A percentile compares a stretch with the other conserved stretches of the same genome.
These are phyloP conservation scores for Venustampulla echinocandica DNA, from an alignment of 495 filamentous ascomycete genomes.

Conservation along the genomic window DNA sequence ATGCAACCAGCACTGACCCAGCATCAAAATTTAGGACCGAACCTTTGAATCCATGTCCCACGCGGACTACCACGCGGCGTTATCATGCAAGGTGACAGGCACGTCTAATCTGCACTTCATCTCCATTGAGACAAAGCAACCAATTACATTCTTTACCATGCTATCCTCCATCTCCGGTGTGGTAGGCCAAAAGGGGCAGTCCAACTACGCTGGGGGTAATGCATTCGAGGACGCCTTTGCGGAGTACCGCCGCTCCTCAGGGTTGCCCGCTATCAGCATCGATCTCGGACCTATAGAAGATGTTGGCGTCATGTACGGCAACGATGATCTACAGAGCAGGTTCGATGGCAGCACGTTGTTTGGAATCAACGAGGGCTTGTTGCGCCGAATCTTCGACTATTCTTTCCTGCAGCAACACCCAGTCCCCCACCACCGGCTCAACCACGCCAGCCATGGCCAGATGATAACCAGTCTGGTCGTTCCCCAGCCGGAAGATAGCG, in stretches of 20 bases:
- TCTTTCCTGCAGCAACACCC: constrained; percentile 13
- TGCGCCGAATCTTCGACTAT: constrained; percentile 1
- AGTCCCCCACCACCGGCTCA: no score
- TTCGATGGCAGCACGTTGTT: constrained; percentile 15
- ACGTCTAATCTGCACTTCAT: constrained; percentile 45
- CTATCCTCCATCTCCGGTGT: constrained; percentile 51
- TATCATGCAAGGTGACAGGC: constrained; percentile 30
- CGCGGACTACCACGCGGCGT: not conserved
- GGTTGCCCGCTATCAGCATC: constrained; percentile 38
- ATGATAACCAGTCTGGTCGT: not conserved
- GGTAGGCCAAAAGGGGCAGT: constrained; percentile 49
- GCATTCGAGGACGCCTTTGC: constrained; percentile 48
- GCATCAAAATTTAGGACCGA: constrained; percentile 19
- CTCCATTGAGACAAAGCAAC: constrained; percentile 26
- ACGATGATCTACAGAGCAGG: not conserved
- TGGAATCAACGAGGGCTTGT: constrained; percentile 18
- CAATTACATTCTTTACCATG: constrained; percentile 56
- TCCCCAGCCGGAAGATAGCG: not conserved
- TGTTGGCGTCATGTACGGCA: constrained; percentile 14
- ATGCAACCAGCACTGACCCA: not conserved
- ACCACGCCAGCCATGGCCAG: constrained; percentile 10
- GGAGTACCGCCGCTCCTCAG: constrained; percentile 34
- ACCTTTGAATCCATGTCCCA: not conserved
- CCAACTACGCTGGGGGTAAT: constrained; percentile 54
- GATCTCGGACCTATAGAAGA: constrained; percentile 37